Evolutionary conservation across 768 basidiomycete genomes (phyloP), one percentile per base, ranked within the genome.

Genomic region (Kwoniella heveanensis): DNA sequence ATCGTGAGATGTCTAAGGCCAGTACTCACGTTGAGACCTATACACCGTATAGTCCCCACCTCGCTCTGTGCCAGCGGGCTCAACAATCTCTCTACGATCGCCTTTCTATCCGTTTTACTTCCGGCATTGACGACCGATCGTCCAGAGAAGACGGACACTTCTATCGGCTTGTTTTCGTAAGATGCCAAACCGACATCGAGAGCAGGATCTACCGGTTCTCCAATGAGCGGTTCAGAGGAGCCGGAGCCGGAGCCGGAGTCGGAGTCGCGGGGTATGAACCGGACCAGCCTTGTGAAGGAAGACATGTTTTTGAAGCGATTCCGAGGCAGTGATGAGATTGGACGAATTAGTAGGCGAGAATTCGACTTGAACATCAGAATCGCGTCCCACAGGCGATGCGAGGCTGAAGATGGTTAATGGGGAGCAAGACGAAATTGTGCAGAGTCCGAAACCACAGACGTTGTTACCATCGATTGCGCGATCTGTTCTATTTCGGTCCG

Each of bases 1-100:
- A n/a, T n/a, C n/a, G n/a, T n/a, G n/a, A n/a, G n/a, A n/a, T n/a
- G n/a, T n/a, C n/a, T n/a, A n/a, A n/a, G n/a, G n/a, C n/a, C n/a
- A 19, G 21, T 7, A 69, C 77, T 62, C 60, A 80, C 79, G 51
- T 80, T 81, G 50, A 81, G 60, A 0, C 80, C 80, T 12, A 79
- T 79, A 65, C 79, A 79, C 2, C 80, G 63, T 32, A 82, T 79
- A 1, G 80, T 80, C 0, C 79, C 79, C 19, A 77, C 77, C 56
- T 80, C 78, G 2, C 52, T 53, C 62, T 60, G 52, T 0, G 69
- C 37, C 44, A 82, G 53, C 1, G 80, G 80, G 21, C 65, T 70
- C 51, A 80, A 46, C 19, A 82, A 27, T 57, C 30, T 53, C 36
- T 54, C 70, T 3, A 80, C 78, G 12, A 44, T 25, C 48, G 63